Percentiles rank a stretch among this genome's conserved stretches.
Conservation (phyloP, 139 green algal genomes). For the Micractinium conductrix region DNA sequence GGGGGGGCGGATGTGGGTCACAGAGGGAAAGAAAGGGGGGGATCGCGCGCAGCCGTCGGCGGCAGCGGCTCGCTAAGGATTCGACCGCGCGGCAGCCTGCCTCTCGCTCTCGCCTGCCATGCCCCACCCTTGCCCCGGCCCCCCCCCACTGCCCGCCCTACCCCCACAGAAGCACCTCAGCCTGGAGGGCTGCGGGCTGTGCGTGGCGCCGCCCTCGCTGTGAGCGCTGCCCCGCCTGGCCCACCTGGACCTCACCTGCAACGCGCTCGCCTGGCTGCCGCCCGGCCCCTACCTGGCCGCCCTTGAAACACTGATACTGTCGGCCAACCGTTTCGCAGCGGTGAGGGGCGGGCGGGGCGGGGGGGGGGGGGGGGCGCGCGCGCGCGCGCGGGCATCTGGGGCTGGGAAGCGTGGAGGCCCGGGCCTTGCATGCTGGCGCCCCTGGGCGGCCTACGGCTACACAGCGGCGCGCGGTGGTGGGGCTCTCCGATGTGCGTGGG, state of each 20-base stretch:
- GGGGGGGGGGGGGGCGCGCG: too few species aligned
- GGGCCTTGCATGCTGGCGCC: too few species aligned
- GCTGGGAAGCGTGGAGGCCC: too few species aligned
- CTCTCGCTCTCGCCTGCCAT: background rate
- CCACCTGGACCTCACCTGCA: conserved; percentile 17
- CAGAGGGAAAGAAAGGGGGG: too few species aligned
- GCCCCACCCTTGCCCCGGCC: background rate
- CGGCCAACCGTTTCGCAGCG: background rate
- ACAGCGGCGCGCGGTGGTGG: too few species aligned
- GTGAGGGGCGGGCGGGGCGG: too few species aligned
- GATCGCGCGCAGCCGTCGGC: too few species aligned
- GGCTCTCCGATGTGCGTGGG: too few species aligned
- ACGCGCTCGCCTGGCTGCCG: conserved; percentile 24
- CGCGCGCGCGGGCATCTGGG: too few species aligned
- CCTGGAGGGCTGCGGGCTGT: conserved; percentile 21
- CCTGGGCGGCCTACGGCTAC: too few species aligned
- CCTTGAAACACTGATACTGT: conserved; percentile 20
- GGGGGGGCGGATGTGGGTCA: too few species aligned
- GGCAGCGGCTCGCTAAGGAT: too few species aligned
- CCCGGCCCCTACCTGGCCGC: conserved; percentile 20
- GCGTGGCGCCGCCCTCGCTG: background rate
- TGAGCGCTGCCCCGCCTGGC: conserved; percentile 10
- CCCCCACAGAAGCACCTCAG: conserved; percentile 8
- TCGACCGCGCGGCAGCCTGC: background rate
- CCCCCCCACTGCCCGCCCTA: background rate